These are phyloP conservation scores for Prunus fruticosa DNA, from an alignment of 306 rosid species.

Conservation along the genomic window DNA sequence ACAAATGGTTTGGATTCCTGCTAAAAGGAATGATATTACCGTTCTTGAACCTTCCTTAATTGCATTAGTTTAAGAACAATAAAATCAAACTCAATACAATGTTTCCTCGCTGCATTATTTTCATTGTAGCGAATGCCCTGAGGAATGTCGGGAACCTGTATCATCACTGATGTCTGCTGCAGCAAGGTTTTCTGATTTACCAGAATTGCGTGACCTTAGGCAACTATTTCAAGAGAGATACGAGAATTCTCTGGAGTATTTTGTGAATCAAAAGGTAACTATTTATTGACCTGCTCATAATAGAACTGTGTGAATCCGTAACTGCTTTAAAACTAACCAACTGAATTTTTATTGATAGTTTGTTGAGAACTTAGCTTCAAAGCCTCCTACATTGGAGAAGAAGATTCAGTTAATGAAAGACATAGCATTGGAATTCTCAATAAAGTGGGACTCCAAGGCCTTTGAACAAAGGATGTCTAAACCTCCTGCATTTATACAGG, in stretches of 20 bases:
- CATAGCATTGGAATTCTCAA: slow-evolving; percentile 72
- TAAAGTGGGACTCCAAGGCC: slow-evolving; percentile 78
- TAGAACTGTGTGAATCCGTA: slow-evolving; percentile 5
- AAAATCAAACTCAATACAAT: slow-evolving; percentile 1
- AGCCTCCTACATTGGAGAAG: slow-evolving; percentile 65
- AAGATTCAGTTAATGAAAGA: slow-evolving; percentile 72
- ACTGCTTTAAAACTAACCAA: slow-evolving; percentile 28
- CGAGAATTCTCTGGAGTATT: slow-evolving; percentile 51
- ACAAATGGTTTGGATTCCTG: not conserved
- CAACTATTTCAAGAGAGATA: slow-evolving; percentile 81
- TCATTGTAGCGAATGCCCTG: slow-evolving; percentile 82
- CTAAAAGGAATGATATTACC: not conserved
- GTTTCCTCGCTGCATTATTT: slow-evolving; percentile 22
- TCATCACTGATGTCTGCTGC: slow-evolving; percentile 84
- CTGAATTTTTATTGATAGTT: slow-evolving; percentile 49
- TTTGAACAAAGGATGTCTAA: slow-evolving; percentile 75
- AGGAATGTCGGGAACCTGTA: slow-evolving; percentile 78
- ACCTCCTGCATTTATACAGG: slow-evolving; percentile 54
- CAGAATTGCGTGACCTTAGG: slow-evolving; percentile 91
- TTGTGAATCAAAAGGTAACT: slow-evolving; percentile 65
- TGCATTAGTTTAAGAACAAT: not conserved
- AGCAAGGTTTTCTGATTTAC: slow-evolving; percentile 92
- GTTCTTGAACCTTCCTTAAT: slow-evolving; percentile 1
- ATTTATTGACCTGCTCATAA: slow-evolving; percentile 2
- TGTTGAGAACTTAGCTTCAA: slow-evolving; percentile 64